A percentile compares a stretch with the other conserved stretches of the same genome.
Evolutionary conservation across 805 yeast genomes (phyloP).

Genomic region (Candida palmyrensis): DNA sequence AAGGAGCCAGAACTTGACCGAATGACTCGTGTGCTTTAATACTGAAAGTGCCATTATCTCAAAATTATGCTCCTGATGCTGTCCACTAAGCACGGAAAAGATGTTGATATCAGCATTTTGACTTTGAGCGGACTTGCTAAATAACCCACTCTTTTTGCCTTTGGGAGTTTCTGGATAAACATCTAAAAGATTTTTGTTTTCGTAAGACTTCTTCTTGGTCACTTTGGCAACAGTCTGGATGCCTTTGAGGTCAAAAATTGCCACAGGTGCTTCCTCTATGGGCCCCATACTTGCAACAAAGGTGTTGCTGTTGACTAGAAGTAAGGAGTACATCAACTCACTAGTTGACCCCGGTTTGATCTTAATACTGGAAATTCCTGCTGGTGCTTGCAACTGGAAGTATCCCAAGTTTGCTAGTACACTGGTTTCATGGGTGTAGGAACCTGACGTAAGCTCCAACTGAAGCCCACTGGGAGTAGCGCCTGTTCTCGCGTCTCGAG

Average conservation of each 20-base stretch:
- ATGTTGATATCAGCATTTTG: conserved; percentile 62
- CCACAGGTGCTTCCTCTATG: conserved; percentile 18
- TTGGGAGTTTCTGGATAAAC: conserved; percentile 7
- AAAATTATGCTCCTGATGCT: conserved; percentile 65
- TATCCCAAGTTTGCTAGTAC: conserved; percentile 84
- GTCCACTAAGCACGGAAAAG: conserved; percentile 81
- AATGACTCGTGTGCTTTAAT: conserved; percentile 50
- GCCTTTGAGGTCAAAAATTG: conserved; percentile 44
- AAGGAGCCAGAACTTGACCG: conserved; percentile 78
- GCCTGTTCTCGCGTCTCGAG: conserved; percentile 37
- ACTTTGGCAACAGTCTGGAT: conserved; percentile 41
- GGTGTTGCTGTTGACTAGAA: conserved; percentile 41
- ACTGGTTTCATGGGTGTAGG: conserved; percentile 45
- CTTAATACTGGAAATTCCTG: conserved; percentile 62
- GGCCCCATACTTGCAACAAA: conserved; percentile 26
- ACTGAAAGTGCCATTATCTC: conserved; percentile 81
- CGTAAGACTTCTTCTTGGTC: conserved; percentile 22
- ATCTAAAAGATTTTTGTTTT: conserved; percentile 7
- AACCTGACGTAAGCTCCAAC: conserved; percentile 29
- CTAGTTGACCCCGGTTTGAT: conserved; percentile 34
- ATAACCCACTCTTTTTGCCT: conserved; percentile 5
- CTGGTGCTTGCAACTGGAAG: conserved; percentile 68
- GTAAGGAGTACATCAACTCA: conserved; percentile 13
- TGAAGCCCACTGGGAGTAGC: conserved; percentile 48
- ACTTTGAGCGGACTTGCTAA: conserved; percentile 6